Base-by-base conservation (phyloP, 768 basidiomycete genomes). In the Xerocomellus intermedius region DNA sequence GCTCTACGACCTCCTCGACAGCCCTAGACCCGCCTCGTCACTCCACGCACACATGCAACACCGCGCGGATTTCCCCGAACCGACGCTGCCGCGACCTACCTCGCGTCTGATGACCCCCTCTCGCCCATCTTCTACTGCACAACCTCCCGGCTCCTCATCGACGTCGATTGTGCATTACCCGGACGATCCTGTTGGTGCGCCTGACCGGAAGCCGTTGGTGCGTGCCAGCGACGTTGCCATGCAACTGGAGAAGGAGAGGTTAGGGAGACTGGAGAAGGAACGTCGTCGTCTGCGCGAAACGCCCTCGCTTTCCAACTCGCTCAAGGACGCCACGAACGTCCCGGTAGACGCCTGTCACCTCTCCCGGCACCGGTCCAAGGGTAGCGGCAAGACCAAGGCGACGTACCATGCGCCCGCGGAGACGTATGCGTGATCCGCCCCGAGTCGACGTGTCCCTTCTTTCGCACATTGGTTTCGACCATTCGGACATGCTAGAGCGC, bases 221-320 rank as follows among this genome's bases (percentile, higher is more conserved):
- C 75, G 76, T 48, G 83, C 83, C 10, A 83, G 82, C 53, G 75
- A 75, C 37, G 80, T 75, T 46, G 83, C 82, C 5, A 75, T 78
- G 71, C 80, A 77, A 16, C 63, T 82, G 24, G 82, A 83, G 63
- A 79, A 74, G 52, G 75, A 77, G 59, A 59, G 74, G 67, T 46
- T 72, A 59, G 67, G 75, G 67, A 64, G 74, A 57, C 35, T 68
- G 56, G 63, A 70, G 55, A 58, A 66, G 55, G 58, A 72, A 52
- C 62, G 66, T 22, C 71, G 65, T 38, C 66, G 72, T 42, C 59
- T 58, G 24, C 61, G 62, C 24, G 66, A 70, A 41, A 32, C 49
- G 8, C 35, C 58, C 24, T 19, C 50, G 41, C 22, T 57, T 2
- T 50, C 62, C 39, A 60, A 48, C 37, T 67, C 68, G 37, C 64